Evolutionary conservation across 1,284 basidiomycete genomes (phyloP), one percentile per base, ranked within the genome.

Genomic region (Cystobasidium sp.): DNA sequence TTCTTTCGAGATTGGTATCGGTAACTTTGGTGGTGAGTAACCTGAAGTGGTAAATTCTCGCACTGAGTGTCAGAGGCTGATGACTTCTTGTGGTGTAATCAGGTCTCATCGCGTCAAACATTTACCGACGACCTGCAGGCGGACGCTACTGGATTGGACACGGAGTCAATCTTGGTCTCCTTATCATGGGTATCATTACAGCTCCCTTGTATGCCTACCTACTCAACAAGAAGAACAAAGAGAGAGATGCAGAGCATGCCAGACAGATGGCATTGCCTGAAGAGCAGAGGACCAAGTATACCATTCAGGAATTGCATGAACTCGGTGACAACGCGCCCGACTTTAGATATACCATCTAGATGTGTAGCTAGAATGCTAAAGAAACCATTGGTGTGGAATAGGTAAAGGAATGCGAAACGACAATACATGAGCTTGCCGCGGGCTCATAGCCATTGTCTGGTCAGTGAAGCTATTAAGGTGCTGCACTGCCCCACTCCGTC

Each of bases 111-210:
- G 86, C 88, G 4, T 84, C 86, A 3, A 89, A 88, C 76, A 86
- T 90, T 87, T 89, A 88, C 75, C 63, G 86, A 83, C 16, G n/a
- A 64, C 24, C 61, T 46, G 67, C 65, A 20, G 56, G 47, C 49
- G 67, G 67, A 12, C 56, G 52, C 51, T 53, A 64, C 64, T 62
- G 59, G 47, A 59, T 65, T 62, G 63, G 43, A 41, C 72, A 55
- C 74, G 88, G 83, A 1, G 74, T 89, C n/a, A 88, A 88, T 79
- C 80, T 91, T 44, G 89, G 88, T 85, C 88, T 90, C 75, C 84
- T 89, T 41, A 86, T 85, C 2, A 86, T 90, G 53, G 89, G 90
- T 0, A 83, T 89, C 77, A 83, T 89, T 47, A 78, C 79, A 58
- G 79, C 87, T 0, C 86, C 87, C 0, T 79, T 86, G 20, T 83